Evolutionary conservation across 2,329 filamentous ascomycete species (phyloP).

Genomic region (Tricladium varicosporioides): DNA sequence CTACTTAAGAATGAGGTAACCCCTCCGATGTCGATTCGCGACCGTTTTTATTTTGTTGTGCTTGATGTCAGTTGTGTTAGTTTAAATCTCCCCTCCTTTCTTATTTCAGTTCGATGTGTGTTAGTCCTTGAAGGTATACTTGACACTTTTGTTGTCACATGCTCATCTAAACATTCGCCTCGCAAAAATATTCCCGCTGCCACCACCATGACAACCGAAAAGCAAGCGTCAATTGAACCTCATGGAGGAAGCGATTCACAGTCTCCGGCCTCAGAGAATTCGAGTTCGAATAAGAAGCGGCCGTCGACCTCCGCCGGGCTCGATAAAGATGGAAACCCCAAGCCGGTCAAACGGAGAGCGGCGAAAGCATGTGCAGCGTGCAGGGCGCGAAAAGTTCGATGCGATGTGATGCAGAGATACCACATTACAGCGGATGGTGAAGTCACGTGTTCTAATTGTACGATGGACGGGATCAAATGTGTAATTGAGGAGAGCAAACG

Average conservation of each 20-base stretch:
- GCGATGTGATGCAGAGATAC: conserved; percentile 81
- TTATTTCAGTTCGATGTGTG: neutral
- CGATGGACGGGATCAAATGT: conserved; percentile 47
- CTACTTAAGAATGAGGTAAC: conserved; percentile 2
- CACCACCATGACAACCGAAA: neutral
- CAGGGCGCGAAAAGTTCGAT: conserved; percentile 84
- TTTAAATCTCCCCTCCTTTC: neutral
- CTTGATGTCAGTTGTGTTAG: neutral
- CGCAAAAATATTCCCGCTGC: conserved; percentile 1
- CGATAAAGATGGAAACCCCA: conserved; percentile 15
- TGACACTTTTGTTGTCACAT: neutral
- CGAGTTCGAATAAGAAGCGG: neutral
- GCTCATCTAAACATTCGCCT: neutral
- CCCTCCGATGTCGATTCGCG: neutral
- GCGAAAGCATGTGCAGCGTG: conserved; percentile 89
- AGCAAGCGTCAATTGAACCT: neutral
- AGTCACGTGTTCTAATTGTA: conserved; percentile 33
- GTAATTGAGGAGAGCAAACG: conserved; percentile 62
- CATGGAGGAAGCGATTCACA: neutral
- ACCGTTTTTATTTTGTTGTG: neutral
- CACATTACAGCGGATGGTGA: conserved; percentile 29
- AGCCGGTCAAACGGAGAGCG: conserved; percentile 69
- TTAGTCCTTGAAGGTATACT: neutral
- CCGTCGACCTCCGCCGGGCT: neutral
- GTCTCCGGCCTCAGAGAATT: neutral